Base-by-base conservation (phyloP, 1,284 basidiomycete genomes). In the Rhodotorula sp. region DNA sequence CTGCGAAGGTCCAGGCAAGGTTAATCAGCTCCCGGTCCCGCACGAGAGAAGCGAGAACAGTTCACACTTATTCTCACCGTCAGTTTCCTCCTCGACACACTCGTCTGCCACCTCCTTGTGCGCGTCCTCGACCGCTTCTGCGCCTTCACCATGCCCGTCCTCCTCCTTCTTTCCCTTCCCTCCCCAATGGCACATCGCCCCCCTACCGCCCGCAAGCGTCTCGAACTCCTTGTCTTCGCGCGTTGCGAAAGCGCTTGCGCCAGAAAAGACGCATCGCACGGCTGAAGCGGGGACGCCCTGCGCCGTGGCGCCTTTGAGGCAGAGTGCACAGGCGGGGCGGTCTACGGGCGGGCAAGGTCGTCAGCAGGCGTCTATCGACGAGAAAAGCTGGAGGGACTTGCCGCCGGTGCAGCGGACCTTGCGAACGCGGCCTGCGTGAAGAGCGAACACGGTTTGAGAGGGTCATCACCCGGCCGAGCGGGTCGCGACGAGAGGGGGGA, bases 271-370 rank as follows among this genome's bases (percentile, higher is more conserved):
- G 48, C 66, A 67, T 15, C 55, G 34, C 5, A 67, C 66, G 36
- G 46, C 37, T 10, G 50, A 37, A 10, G 60, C 53, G n/a, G 37
- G 39, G 29, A 25, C 17, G 21, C 55, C 55, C 5, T 32, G 29
- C 3, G 60, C 54, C 39, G n/a, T 27, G 60, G 66, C 66, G 15
- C 36, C 60, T 5, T 55, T 57, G 55, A 51, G 19, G 46, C 66
- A 67, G 2, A 51, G 55, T 5, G 29, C 37, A 32, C 66, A 67
- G 29, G 66, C 66, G 46, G 66, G 66, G 12, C 66, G 66, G 13
- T 36, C 66, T 67, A 61, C 22, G n/a, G 13, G 29, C 15, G 32
- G 19, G 37, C n/a, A n/a, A 13, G 17, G 10, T 29, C 27, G 39
- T 29, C 37, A 55, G 51, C 50, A 22, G 41, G 53, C 32, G 10